Evolutionary conservation across 345 rosid genomes (phyloP), one percentile per base, ranked within the genome.

Genomic region (Boechera stricta): DNA sequence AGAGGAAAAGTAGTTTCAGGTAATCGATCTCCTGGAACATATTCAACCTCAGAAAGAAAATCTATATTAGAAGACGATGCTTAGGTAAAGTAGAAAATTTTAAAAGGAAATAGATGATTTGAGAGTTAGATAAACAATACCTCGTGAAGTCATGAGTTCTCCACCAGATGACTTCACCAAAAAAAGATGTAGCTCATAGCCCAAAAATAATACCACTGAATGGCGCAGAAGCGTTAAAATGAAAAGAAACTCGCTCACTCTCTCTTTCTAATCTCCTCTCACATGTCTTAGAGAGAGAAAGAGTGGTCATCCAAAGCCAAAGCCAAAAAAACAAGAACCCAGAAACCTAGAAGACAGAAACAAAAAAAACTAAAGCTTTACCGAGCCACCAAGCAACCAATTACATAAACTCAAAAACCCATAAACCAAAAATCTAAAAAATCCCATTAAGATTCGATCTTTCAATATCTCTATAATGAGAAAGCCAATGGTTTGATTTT

Each of bases 401-500:
- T 78, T 72, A 59, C 81, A 72, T 3, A 71, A 77, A 63, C 76
- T 60, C 79, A 29, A 74, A 74, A 80, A 42, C 60, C 80, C 75
- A 67, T 61, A 72, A 51, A 35, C 74, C 69, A 74, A 56, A 75
- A 55, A 56, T 9, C 42, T 9, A 39, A 39, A 39, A 39, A 39
- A 49, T 5, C 75, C 45, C 49, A 56, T 60, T 54, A 77, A 71
- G 77, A 64, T 77, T 77, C 72, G 4, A 63, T 71, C 76, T 64
- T 77, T 70, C 53, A 55, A 11, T 24, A 62, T 39, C 18, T 29
- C 6, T 26, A 65, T 65, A 64, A 71, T 73, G 67, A 51, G 77
- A 77, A 52, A 64, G 74, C 81, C 64, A 78, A 84, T 85, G 92
- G 35, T 89, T 88, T 86, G 89, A 88, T 88, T 42, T 57, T 2